Base-by-base conservation (phyloP, 495 filamentous ascomycete species). In the Daldinia grandis region DNA sequence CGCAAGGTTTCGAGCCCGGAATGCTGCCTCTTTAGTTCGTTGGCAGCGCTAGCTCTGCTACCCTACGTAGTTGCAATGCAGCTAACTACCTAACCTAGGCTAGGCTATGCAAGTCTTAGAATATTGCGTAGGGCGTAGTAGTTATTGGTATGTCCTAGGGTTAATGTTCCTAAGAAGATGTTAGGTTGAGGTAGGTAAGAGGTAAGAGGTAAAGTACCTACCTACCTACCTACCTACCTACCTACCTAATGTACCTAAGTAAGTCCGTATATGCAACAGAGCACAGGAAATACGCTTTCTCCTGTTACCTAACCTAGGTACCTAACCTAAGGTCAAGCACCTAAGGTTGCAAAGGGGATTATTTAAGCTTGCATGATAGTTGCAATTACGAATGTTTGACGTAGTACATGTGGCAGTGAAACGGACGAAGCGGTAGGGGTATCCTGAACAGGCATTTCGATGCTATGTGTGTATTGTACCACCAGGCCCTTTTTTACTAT, bases 11-110 rank as follows among this genome's bases (percentile, higher is more conserved):
- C 19, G 42, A 47, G 17, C 42, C 42, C 42, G 42, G 42, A 47
- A 47, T 47, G 42, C 42, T 24, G 42, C 42, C 42, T 47, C 8
- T 47, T 47, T 47, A 47, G 42, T 47, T 47, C 42, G 42, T 47
- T 24, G 42, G 42, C 42, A 21, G 19, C 38, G 9, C 5, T 47
- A 47, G 42, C 42, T 47, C 42, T 47, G 2, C 42, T 47, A 47
- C 42, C 19, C 42, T 47, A 21, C 19, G 19, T 17, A 24, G 42
- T 47, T 10, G 42, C 14, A 47, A 24, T 24, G 42, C 17, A 47
- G 17, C 10, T n/a, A n/a, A n/a, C n/a, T n/a, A n/a, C n/a, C n/a
- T n/a, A n/a, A n/a, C n/a, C n/a, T n/a, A n/a, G n/a, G n/a, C n/a
- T n/a, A n/a, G n/a, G n/a, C 2, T 24, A 24, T 47, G 42, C 42